Evolutionary conservation across 768 basidiomycete species (phyloP).

Genomic region (Termitomyces sp.): DNA sequence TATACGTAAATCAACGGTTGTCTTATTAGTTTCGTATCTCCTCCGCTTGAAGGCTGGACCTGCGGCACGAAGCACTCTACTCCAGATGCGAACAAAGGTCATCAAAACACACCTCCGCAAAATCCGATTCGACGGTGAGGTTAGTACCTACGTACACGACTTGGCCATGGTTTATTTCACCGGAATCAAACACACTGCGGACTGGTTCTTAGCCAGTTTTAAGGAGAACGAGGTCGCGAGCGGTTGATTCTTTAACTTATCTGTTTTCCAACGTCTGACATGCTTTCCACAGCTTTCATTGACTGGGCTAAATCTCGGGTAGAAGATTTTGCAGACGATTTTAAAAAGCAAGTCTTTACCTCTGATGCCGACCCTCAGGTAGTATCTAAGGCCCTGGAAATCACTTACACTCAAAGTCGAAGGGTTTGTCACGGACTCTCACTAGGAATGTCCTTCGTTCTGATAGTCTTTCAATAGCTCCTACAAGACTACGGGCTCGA

Average conservation of each 20-base stretch:
- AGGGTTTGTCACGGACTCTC: slow-evolving; percentile 51
- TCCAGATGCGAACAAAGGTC: slow-evolving; percentile 72
- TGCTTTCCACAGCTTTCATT: slow-evolving; percentile 68
- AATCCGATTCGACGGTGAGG: slow-evolving; percentile 88
- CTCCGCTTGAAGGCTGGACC: slow-evolving; percentile 72
- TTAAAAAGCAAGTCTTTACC: slow-evolving; percentile 88
- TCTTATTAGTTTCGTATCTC: slow-evolving; percentile 69
- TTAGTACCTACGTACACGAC: slow-evolving; percentile 82
- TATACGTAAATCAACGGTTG: slow-evolving; percentile 73
- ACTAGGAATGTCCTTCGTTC: not conserved
- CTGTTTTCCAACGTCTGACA: not conserved
- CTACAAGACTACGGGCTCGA: slow-evolving; percentile 93
- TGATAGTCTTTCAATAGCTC: slow-evolving; percentile 41
- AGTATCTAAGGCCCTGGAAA: slow-evolving; percentile 73
- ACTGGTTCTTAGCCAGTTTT: slow-evolving; percentile 97
- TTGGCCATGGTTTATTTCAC: slow-evolving; percentile 89
- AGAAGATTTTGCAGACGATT: slow-evolving; percentile 78
- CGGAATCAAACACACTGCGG: slow-evolving; percentile 93
- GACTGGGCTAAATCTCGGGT: slow-evolving; percentile 91
- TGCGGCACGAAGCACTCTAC: slow-evolving; percentile 79
- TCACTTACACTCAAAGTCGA: slow-evolving; percentile 77
- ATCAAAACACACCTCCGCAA: slow-evolving; percentile 77
- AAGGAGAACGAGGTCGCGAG: slow-evolving; percentile 94
- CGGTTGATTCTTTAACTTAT: slow-evolving; percentile 47
- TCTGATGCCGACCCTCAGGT: slow-evolving; percentile 69